These are phyloP conservation scores for Przewalskia tangutica DNA, from an alignment of 257 asterid genomes.

Conservation along the genomic window DNA sequence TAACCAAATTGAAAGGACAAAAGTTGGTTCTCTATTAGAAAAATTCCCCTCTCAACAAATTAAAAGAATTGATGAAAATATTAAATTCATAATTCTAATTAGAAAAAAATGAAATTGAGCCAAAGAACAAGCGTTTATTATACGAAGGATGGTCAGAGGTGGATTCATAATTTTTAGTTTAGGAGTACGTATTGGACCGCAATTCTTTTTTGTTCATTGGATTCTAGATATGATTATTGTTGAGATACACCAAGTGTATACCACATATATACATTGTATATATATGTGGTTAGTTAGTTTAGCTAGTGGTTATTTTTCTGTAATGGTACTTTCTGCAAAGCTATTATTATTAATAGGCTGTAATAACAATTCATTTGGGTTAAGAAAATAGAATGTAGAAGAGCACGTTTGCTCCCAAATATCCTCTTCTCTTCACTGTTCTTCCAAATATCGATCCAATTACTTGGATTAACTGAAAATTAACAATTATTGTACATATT, in stretches of 20 bases:
- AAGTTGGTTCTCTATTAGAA: background rate
- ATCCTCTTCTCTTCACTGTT: too few species aligned
- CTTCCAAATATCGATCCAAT: too few species aligned
- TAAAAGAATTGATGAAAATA: background rate
- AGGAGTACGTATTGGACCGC: background rate
- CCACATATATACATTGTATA: too few species aligned
- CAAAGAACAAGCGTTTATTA: background rate
- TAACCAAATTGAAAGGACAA: background rate
- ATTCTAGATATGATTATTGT: background rate
- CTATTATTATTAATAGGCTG: too few species aligned
- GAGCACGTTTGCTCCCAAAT: too few species aligned
- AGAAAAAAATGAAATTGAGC: background rate
- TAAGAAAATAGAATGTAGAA: too few species aligned
- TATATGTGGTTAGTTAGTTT: too few species aligned
- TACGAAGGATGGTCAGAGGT: background rate
- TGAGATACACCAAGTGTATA: too few species aligned
- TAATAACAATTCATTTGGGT: too few species aligned
- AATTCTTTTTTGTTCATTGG: background rate
- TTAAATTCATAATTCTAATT: background rate
- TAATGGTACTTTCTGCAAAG: too few species aligned
- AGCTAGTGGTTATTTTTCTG: too few species aligned
- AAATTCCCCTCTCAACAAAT: background rate
- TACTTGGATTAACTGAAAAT: too few species aligned
- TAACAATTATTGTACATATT: background rate
- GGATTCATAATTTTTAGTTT: background rate